These are phyloP conservation scores for Boechera divaricarpa DNA, from an alignment of 345 rosid species.

Conservation along the genomic window DNA sequence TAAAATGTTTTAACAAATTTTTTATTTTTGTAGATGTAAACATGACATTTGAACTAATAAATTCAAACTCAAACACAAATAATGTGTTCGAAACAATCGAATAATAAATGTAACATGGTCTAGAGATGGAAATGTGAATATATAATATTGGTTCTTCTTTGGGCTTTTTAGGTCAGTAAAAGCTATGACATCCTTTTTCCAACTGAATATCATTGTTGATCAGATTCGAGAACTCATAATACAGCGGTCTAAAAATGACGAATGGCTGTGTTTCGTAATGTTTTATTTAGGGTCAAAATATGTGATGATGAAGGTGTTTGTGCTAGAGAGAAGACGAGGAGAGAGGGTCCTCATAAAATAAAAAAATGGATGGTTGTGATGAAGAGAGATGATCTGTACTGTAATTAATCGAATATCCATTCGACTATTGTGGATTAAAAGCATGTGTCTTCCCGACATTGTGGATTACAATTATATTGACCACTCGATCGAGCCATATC, in stretches of 20 bases:
- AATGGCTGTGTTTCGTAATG: constrained; percentile 5
- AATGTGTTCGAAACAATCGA: neutral
- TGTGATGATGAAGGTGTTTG: constrained; percentile 39
- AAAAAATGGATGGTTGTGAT: constrained; percentile 22
- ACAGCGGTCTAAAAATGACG: constrained; percentile 4
- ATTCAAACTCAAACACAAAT: neutral
- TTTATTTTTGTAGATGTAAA: neutral
- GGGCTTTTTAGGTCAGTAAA: neutral
- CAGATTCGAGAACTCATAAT: neutral
- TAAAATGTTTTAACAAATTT: neutral
- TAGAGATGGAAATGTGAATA: neutral
- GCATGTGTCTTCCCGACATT: constrained; percentile 45
- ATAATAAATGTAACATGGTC: neutral
- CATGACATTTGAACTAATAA: neutral
- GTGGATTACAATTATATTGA: constrained; percentile 38
- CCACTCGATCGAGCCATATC: constrained; percentile 34
- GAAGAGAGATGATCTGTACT: constrained; percentile 3
- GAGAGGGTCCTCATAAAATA: neutral
- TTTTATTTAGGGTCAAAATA: constrained; percentile 25
- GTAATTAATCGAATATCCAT: constrained; percentile 13
- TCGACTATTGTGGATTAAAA: constrained; percentile 10
- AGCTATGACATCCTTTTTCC: neutral
- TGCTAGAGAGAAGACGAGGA: neutral
- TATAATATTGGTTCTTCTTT: neutral
- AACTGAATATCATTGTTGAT: constrained; percentile 9